A percentile compares a stretch with the other conserved stretches of the same genome.
These are phyloP conservation scores for Aspergillus clavatus DNA, from an alignment of 2,329 filamentous ascomycete species.

Conservation along the genomic window DNA sequence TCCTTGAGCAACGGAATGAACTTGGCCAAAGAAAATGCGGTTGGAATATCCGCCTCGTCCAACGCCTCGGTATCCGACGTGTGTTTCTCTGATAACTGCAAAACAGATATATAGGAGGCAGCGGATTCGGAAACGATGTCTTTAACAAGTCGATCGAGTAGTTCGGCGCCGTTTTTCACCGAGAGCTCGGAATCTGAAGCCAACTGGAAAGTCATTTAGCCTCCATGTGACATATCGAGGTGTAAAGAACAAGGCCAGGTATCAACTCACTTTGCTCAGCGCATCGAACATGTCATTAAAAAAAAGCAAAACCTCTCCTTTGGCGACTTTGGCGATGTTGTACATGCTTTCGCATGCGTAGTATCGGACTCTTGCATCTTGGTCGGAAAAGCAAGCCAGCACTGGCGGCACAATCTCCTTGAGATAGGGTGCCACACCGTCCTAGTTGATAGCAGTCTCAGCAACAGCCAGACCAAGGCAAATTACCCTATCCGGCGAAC, in stretches of 20 bases:
- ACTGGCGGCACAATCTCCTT: constrained; percentile 94
- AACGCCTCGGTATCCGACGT: constrained; percentile 38
- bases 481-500: constrained; percentile 35
- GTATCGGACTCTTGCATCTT: constrained; percentile 94
- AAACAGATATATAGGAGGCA: constrained; percentile 85
- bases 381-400: constrained; percentile 93
- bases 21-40: constrained; percentile 81
- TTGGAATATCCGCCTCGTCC: constrained; percentile 55
- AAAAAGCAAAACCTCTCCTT: constrained; percentile 93
- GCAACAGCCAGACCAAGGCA: constrained; percentile 1
- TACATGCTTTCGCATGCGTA: constrained; percentile 99
- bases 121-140: constrained; percentile 95
- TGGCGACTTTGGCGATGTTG: constrained; percentile 98
- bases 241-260: no score
- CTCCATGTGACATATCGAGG: no score
- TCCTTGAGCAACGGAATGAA: constrained; percentile 95
- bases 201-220: constrained; percentile 52
- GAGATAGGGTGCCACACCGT: constrained; percentile 89
- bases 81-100: constrained; percentile 59
- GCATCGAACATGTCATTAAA: constrained; percentile 99
- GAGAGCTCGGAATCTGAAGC: constrained; percentile 94
- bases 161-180: constrained; percentile 95
- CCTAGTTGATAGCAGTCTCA: constrained; percentile 22
- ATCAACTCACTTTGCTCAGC: constrained; percentile 78
- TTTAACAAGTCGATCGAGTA: constrained; percentile 90